phyloP scores from a whole-genome alignment of 768 basidiomycete genomes.

The Tephrocybe sp. region DNA sequence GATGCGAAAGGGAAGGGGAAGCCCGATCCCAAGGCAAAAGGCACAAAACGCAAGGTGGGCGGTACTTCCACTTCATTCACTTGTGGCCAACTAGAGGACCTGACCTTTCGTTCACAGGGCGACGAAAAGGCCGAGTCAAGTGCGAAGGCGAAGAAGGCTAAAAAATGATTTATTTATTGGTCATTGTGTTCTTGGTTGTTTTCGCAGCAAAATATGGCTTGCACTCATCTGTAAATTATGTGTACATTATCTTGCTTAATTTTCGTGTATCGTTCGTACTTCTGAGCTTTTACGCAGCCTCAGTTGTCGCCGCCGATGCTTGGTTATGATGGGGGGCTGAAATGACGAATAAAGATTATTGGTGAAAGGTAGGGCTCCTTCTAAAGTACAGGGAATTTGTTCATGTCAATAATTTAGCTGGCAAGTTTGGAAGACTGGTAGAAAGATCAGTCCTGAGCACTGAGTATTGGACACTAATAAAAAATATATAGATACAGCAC shows the following conservation, averaged over 20 bases:
- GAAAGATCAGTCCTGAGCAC: too few species aligned
- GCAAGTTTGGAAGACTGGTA: too few species aligned
- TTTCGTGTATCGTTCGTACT: too few species aligned
- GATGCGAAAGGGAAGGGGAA: slow-evolving; percentile 37
- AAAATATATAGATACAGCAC: too few species aligned
- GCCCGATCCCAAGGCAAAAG: slow-evolving; percentile 33
- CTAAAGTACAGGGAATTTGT: too few species aligned
- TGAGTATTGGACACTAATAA: too few species aligned
- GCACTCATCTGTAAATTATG: slow-evolving; percentile 13
- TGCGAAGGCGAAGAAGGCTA: slow-evolving; percentile 34
- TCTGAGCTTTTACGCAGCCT: too few species aligned
- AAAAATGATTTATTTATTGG: slow-evolving; percentile 25
- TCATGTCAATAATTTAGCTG: too few species aligned
- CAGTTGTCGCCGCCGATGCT: too few species aligned
- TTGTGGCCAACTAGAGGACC: background rate
- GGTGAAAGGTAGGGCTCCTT: too few species aligned
- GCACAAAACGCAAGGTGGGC: slow-evolving; percentile 48
- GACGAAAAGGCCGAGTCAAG: slow-evolving; percentile 37
- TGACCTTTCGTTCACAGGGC: slow-evolving; percentile 22
- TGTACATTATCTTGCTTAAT: slow-evolving; percentile 1
- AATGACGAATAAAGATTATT: too few species aligned
- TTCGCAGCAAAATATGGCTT: background rate
- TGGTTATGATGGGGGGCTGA: too few species aligned
- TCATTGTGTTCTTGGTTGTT: background rate
- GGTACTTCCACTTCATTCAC: background rate